Evolutionary conservation across 2,329 filamentous ascomycete genomes (phyloP).

Genomic region (Talaromyces amestolkiae): DNA sequence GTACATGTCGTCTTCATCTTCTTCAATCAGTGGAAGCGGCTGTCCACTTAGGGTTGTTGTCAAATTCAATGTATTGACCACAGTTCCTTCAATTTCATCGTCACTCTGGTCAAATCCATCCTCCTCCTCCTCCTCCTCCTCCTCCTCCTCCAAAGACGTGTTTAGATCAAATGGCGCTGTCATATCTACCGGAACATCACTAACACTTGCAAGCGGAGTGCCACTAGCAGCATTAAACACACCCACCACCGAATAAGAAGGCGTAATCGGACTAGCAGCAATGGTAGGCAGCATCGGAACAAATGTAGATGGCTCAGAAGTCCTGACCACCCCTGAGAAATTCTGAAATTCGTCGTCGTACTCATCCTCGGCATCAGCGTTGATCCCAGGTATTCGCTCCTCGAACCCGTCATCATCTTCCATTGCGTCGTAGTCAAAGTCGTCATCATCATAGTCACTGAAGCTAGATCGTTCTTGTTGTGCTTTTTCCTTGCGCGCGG

Average conservation of each 20-base stretch:
- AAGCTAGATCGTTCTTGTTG: constrained; percentile 32
- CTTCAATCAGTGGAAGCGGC: constrained; percentile 12
- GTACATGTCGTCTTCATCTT: constrained; percentile 44
- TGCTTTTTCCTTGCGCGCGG: constrained; percentile 38
- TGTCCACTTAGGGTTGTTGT: background rate
- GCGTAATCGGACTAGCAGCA: constrained; percentile 33
- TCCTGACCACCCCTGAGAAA: constrained; percentile 30
- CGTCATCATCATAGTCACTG: constrained; percentile 43
- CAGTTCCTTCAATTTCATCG: background rate
- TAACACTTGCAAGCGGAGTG: background rate
- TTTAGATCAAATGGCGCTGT: background rate
- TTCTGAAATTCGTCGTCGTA: constrained; percentile 32
- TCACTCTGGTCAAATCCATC: background rate
- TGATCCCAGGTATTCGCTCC: constrained; percentile 50
- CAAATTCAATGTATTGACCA: background rate
- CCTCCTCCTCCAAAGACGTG: constrained; percentile 5
- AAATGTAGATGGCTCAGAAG: constrained; percentile 33
- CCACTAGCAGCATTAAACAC: background rate
- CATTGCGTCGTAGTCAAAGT: constrained; percentile 45
- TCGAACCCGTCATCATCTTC: constrained; percentile 45
- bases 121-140: constrained; percentile 1
- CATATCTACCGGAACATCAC: background rate
- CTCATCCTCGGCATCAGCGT: constrained; percentile 44
- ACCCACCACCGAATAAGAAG: constrained; percentile 23
- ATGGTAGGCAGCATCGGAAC: constrained; percentile 38